Base-by-base conservation (phyloP, 2,329 filamentous ascomycete species). In the Alternaria triticina region DNA sequence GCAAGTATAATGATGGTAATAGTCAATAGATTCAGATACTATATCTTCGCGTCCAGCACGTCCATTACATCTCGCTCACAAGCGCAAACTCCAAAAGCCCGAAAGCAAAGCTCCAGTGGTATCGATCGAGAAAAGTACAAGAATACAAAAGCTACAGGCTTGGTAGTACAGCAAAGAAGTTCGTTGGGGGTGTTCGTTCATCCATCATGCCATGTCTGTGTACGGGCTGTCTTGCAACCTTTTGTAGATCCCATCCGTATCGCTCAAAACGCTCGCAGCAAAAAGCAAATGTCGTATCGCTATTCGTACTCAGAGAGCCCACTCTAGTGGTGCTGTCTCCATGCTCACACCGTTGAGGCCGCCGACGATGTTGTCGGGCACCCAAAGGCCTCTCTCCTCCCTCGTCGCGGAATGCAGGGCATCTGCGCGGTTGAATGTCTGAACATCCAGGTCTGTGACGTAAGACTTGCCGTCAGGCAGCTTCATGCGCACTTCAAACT, bases 391-490 rank as follows among this genome's bases (percentile, higher is more conserved):
- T 80, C 93, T 94, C 85, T 97, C 94, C 71, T 95, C 93, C 1
- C 91, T 89, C 0, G 91, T 95, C 6, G 94, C 91, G 65, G 86
- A 86, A 70, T 90, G 89, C 75, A 98, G 90, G 27, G 91, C 95
- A 70, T 96, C 89, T n/a, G 94, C 93, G 30, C 95, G 88, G 79
- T 91, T 91, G 77, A 98, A 80, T 2, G 94, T 97, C 83, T 96
- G 91, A 54, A 97, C 88, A 76, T 98, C 96, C 47, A 99, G 86
- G 76, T 98, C 96, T 7, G 95, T 98, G 43, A 97, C 90, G 77
- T 97, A 98, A 75, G 88, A 88, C 75, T 93, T 91, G 23, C 87
- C 87, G 17, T 77, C 77, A 1, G 76, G 75, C 64, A 97, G 86
- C 80, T 89, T 89, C 79, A 97, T 86, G 75, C 95, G 93, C 40